A percentile compares a stretch with the other conserved stretches of the same genome.
These are phyloP conservation scores for Kalanchoe fedtschenkoi DNA, from an alignment of 164 flowering plant species.

Conservation along the genomic window DNA sequence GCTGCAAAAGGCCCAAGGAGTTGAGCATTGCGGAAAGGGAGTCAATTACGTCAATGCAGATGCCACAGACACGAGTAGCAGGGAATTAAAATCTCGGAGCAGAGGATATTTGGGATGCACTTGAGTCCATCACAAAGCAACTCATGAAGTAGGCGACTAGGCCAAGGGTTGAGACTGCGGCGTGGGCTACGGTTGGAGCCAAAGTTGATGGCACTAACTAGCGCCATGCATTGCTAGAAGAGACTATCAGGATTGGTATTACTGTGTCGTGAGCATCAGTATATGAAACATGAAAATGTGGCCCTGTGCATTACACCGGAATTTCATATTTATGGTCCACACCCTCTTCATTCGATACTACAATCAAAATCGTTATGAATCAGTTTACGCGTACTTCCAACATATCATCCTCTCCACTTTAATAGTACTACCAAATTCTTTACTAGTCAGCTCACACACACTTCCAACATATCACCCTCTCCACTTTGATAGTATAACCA, in stretches of 20 bases:
- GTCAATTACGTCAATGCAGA: slow-evolving; percentile 90
- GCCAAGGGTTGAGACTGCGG: slow-evolving; percentile 59
- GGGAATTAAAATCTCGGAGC: slow-evolving; percentile 96
- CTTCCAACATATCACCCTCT: too few relatives aligned
- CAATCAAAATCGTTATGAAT: too few relatives aligned
- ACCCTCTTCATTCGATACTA: too few relatives aligned
- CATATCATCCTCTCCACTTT: too few relatives aligned
- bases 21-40: slow-evolving; percentile 70
- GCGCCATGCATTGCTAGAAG: slow-evolving; percentile 53
- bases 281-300: slow-evolving; percentile 33
- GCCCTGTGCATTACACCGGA: too few relatives aligned
- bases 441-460: too few relatives aligned
- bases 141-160: slow-evolving; percentile 83
- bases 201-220: slow-evolving; percentile 32
- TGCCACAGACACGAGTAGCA: slow-evolving; percentile 79
- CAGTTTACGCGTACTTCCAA: too few relatives aligned
- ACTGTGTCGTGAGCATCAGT: slow-evolving; percentile 61
- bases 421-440: too few relatives aligned
- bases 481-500: too few relatives aligned
- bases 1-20: slow-evolving; percentile 64
- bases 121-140: slow-evolving; percentile 77
- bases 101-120: slow-evolving; percentile 91
- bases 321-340: too few relatives aligned
- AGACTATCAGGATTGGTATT: slow-evolving; percentile 61
- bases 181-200: slow-evolving; percentile 45